Conservation (phyloP, 1,139 yeast species). For the Debaryomycetaceae sp. region DNA sequence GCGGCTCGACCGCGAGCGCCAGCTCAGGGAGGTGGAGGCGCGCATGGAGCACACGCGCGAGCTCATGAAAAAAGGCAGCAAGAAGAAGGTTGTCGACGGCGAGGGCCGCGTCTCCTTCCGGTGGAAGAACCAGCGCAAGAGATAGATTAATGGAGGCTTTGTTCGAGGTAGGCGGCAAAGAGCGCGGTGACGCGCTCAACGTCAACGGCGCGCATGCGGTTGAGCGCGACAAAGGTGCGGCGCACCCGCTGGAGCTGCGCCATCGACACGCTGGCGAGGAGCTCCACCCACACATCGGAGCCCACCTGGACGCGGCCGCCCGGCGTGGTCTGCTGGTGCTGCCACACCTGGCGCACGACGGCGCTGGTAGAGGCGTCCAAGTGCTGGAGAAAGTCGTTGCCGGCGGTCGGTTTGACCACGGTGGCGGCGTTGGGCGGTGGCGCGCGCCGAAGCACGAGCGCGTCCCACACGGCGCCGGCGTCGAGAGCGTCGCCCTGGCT, state of each 20-base stretch:
- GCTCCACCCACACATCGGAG: constrained; percentile 21
- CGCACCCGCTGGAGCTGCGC: constrained; percentile 82
- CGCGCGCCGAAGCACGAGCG: constrained; percentile 58
- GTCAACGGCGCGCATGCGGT: constrained; percentile 73
- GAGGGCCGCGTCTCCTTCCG: constrained; percentile 71
- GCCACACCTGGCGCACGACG: constrained; percentile 55
- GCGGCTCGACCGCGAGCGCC: constrained; percentile 62
- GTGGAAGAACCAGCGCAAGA: constrained; percentile 85
- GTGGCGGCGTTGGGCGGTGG: constrained; percentile 79
- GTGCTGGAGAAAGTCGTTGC: constrained; percentile 72
- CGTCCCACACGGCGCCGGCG: constrained; percentile 67
- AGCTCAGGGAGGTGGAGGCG: constrained; percentile 63
- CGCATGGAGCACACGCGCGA: constrained; percentile 77
- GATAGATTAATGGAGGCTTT: constrained; percentile 43
- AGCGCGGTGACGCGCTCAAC: constrained; percentile 60
- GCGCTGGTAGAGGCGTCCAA: constrained; percentile 69
- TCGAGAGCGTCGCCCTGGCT: constrained; percentile 52
- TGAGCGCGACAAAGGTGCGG: constrained; percentile 74
- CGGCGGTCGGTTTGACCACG: constrained; percentile 64
- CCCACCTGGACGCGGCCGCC: constrained; percentile 50
- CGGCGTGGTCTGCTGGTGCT: constrained; percentile 54
- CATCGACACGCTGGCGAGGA: constrained; percentile 42
- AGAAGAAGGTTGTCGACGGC: constrained; percentile 63
- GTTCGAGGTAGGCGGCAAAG: constrained; percentile 71
- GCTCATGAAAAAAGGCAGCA: constrained; percentile 85